These are phyloP conservation scores for Scopulariopsis brevicaulis DNA, from an alignment of 2,329 filamentous ascomycete species.

Conservation along the genomic window DNA sequence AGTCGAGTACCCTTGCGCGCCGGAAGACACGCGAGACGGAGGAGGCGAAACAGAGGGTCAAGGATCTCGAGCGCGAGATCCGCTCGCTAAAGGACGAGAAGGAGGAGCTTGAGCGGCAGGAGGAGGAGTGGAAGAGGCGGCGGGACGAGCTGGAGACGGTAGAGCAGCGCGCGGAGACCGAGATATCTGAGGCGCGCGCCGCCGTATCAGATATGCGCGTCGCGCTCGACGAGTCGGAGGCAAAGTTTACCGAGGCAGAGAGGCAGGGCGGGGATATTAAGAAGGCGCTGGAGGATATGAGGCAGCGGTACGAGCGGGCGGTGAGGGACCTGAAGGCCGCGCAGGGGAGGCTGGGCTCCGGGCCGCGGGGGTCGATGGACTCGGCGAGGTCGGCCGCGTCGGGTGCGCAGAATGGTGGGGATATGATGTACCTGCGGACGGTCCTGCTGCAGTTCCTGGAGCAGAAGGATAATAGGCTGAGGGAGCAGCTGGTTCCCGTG, in stretches of 20 bases:
- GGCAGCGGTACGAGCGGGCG: constrained; percentile 66
- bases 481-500: constrained; percentile 67
- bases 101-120: constrained; percentile 63
- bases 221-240: constrained; percentile 78
- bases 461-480: constrained; percentile 65
- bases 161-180: constrained; percentile 57
- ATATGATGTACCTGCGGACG: constrained; percentile 64
- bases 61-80: constrained; percentile 70
- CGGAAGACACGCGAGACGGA: constrained; percentile 74
- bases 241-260: constrained; percentile 71
- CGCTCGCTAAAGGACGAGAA: constrained; percentile 62
- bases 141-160: constrained; percentile 66
- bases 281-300: constrained; percentile 66
- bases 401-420: constrained; percentile 16
- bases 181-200: constrained; percentile 62
- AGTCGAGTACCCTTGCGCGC: constrained; percentile 67
- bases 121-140: constrained; percentile 63
- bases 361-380: constrained; percentile 30
- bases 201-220: constrained; percentile 70
- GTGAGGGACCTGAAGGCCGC: constrained; percentile 51
- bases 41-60: constrained; percentile 66
- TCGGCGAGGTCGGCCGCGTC: constrained; percentile 25
- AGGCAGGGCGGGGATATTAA: constrained; percentile 69
- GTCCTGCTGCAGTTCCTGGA: constrained; percentile 73
- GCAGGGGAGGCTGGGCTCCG: constrained; percentile 33